Base-by-base conservation (phyloP, 208 protist species). In the Crithidia fasciculata region DNA sequence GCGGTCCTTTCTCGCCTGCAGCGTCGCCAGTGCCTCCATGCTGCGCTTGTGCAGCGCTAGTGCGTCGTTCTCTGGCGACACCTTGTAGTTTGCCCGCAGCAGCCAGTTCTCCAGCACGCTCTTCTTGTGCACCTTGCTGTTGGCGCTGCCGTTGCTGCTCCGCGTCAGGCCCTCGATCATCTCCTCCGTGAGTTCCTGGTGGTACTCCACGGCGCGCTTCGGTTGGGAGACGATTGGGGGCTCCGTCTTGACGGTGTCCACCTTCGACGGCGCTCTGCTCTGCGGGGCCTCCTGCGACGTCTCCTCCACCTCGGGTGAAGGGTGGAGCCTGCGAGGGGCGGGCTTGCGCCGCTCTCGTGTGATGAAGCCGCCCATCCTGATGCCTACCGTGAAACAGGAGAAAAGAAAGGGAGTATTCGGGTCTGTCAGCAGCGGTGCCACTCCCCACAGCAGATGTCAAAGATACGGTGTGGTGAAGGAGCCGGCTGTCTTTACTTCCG, bases 1-100 rank as follows among this genome's bases (percentile, higher is more conserved):
- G 44, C 67, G 47, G 13, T 67, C 62, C 49, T 45, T 67, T 45
- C 67, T 68, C 9, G 16, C 41, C 8, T 5, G 2, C 65, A 28
- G 64, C 54, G 72, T 37, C 16, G 64, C 49, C 28, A 84, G 69
- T 4, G 44, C 54, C 13, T 62, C 63, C 79, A 84, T 84, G 68
- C 74, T 80, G 5, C 57, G 69, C 28, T 59, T 47, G 66, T 84
- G 79, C 9, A 41, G 63, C 44, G 67, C 49, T 44, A 84, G 63
- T 8, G 66, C 68, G 47, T 84, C 79, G 5, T 55, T 52, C 47
- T 67, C 53, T 4, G 41, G 16, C 39, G 47, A 56, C 8, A 56
- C 69, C 4, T 62, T 28, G 62, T 69, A 69, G 57, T 58, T 76
- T 9, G 73, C 66, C 6, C 40, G 15, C n/a, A 65, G 7, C 9